Base-by-base conservation (phyloP, 2,329 filamentous ascomycete genomes). In the Neoascochyta sp. region DNA sequence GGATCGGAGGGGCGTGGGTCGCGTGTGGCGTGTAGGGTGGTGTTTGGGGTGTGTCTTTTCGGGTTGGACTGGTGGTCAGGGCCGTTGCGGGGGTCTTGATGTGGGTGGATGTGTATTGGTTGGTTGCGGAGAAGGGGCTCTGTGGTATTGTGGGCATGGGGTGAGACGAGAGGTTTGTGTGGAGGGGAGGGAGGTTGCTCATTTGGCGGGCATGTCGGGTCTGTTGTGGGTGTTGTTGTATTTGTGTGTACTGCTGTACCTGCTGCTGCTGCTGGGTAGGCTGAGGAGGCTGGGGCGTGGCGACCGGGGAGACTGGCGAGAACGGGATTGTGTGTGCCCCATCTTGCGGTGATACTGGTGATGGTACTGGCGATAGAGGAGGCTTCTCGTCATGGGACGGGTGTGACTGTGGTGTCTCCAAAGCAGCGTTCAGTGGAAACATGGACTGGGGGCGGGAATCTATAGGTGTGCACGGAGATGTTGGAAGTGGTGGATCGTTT, bases 111-210 rank as follows among this genome's bases (percentile, higher is more conserved):
- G 44, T 39, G 9, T 41, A 45, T 13, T 46, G 39, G 9, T 20
- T 16, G 8, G 30, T 29, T n/a, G 40, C 45, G 3, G 53, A 47
- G 15, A 45, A 46, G 2, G 53, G 55, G 9, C 47, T 51, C 15
- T 48, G 37, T 4, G 55, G 56, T 14, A 60, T 45, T 9, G 48
- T 45, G 14, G 52, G 54, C 41, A 52, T 44, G 22, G 27, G 38
- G 14, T 45, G 21, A 28, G 28, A 29, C 33, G 12, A 27, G 29
- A 23, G 55, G 22, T 28, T 53, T 50, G 58, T 60, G 27, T 59
- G 54, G 22, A 62, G 47, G 8, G 54, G 57, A 3, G 49, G 52
- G 3, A 60, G 36, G 21, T 47, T 52, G 46, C 52, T 59, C 38
- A 53, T 46, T 22, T 62, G 54, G n/a, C 57, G 42, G 6, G 50